Percentiles rank a stretch among this genome's conserved stretches.
phyloP scores from a whole-genome alignment of 106 monocot species.

The Platanthera guangdongensis region DNA sequence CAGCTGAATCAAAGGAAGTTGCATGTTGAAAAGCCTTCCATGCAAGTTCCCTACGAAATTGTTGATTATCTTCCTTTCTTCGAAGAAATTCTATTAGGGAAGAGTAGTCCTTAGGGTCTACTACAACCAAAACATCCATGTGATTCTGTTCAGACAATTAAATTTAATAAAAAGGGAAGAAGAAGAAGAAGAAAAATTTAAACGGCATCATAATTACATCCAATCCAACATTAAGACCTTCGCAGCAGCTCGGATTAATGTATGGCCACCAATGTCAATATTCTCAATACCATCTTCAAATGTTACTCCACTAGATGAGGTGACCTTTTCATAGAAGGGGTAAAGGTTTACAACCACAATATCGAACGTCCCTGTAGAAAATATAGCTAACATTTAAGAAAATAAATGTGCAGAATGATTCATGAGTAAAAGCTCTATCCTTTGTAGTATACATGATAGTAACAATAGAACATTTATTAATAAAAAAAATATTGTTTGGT shows the following conservation, averaged over 20 bases:
- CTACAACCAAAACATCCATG: constrained; percentile 87
- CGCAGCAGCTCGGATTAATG: constrained; percentile 88
- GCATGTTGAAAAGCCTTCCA: constrained; percentile 98
- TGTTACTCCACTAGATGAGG: constrained; percentile 48
- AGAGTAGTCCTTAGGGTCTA: constrained; percentile 84
- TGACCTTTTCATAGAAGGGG: constrained; percentile 82
- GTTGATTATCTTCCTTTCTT: constrained; percentile 51
- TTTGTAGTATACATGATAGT: background rate
- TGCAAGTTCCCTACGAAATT: constrained; percentile 62
- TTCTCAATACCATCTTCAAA: constrained; percentile 90
- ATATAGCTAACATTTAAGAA: background rate
- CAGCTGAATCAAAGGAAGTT: constrained; percentile 91
- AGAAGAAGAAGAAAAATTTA: background rate
- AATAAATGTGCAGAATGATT: background rate
- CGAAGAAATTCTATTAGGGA: constrained; percentile 69
- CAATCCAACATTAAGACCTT: constrained; percentile 39
- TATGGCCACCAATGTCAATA: constrained; percentile 59
- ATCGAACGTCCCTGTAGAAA: constrained; percentile 75
- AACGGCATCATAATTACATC: background rate
- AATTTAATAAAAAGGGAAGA: background rate
- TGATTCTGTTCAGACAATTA: constrained; percentile 57
- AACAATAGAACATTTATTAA: background rate
- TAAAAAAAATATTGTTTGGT: background rate
- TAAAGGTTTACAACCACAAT: constrained; percentile 92
- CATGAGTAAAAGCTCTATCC: background rate